Evolutionary conservation across 495 filamentous ascomycete genomes (phyloP).

Genomic region (Xylaria telfairii): DNA sequence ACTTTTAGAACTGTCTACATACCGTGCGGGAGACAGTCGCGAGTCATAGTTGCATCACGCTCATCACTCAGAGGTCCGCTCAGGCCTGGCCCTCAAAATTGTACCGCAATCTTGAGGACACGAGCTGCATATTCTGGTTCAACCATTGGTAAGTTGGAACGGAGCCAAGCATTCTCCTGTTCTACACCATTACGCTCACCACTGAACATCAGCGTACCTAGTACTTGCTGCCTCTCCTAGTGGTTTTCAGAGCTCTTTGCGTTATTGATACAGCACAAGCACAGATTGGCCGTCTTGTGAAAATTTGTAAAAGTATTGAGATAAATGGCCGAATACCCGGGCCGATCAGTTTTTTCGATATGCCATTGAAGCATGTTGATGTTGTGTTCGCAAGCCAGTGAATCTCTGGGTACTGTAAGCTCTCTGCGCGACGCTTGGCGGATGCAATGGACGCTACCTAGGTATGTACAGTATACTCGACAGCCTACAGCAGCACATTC

Average conservation of each 20-base stretch:
- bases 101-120: background rate
- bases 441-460: slow-evolving; percentile 3
- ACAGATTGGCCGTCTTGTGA: too few relatives aligned
- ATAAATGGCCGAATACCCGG: background rate
- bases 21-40: background rate
- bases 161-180: slow-evolving; percentile 4
- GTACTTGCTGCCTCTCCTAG: background rate
- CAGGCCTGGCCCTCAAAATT: background rate
- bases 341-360: background rate
- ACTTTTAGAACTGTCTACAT: background rate
- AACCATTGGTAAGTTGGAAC: slow-evolving; percentile 1
- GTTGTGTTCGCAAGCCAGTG: background rate
- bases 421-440: background rate
- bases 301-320: background rate
- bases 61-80: background rate
- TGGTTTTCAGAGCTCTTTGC: background rate
- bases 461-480: background rate
- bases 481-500: too few relatives aligned
- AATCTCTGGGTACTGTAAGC: background rate
- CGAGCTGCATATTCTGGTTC: slow-evolving; percentile 2
- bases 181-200: background rate
- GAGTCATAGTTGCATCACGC: slow-evolving; percentile 16
- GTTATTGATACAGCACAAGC: background rate
- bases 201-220: background rate
- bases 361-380: background rate